Evolutionary conservation across 2,329 filamentous ascomycete genomes (phyloP).

Genomic region (Aspergillus fructus): DNA sequence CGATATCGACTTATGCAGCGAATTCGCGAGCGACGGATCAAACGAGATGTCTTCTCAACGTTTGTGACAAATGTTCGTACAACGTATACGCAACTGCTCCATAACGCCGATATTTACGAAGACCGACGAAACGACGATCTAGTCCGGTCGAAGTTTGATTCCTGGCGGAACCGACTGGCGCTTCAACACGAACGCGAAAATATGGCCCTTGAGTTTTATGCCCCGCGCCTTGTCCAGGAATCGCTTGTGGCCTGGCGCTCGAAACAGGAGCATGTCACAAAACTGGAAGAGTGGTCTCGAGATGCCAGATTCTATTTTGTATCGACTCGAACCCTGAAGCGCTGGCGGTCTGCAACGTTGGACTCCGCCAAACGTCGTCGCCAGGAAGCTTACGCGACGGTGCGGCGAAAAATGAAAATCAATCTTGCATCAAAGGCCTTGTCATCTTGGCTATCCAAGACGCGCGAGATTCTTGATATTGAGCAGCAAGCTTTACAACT

Average conservation of each 20-base stretch:
- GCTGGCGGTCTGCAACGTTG: slow-evolving; percentile 52
- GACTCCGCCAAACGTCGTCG: slow-evolving; percentile 53
- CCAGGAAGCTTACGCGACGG: slow-evolving; percentile 55
- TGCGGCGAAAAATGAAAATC: slow-evolving; percentile 55
- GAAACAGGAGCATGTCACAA: slow-evolving; percentile 42
- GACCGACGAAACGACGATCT: slow-evolving; percentile 33
- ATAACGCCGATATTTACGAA: slow-evolving; percentile 37
- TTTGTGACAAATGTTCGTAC: slow-evolving; percentile 41
- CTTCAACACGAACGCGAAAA: slow-evolving; percentile 42
- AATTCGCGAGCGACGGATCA: slow-evolving; percentile 41
- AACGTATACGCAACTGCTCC: slow-evolving; percentile 37
- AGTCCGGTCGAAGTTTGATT: slow-evolving; percentile 33
- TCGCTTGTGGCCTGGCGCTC: slow-evolving; percentile 40
- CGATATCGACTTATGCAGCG: slow-evolving; percentile 41
- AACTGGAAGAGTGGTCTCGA: slow-evolving; percentile 54
- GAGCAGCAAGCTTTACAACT: slow-evolving; percentile 40
- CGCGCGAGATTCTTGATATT: slow-evolving; percentile 33
- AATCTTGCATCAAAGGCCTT: slow-evolving; percentile 50
- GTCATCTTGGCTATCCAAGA: slow-evolving; percentile 37
- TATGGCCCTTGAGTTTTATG: slow-evolving; percentile 44
- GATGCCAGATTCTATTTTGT: slow-evolving; percentile 58
- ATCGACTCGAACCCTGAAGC: slow-evolving; percentile 49
- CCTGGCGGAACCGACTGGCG: slow-evolving; percentile 40
- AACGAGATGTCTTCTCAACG: slow-evolving; percentile 37
- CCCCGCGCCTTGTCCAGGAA: slow-evolving; percentile 42